Conservation (phyloP, 192 early-diverging fungal genomes). For the Coemansia sp. region DNA sequence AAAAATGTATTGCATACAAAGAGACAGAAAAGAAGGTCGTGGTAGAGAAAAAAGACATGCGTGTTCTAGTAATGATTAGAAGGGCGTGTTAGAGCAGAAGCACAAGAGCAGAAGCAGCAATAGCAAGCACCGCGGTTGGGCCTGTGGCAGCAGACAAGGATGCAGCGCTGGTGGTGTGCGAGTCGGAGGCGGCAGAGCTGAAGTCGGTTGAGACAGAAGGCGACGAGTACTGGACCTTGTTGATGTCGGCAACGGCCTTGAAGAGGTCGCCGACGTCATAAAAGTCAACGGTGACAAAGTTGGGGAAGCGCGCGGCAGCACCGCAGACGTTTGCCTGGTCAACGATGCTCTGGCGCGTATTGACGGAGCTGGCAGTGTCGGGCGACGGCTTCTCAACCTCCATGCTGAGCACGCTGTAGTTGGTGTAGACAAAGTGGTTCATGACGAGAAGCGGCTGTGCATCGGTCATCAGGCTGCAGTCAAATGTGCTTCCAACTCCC, state of each 20-base stretch:
- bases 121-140: conserved; percentile 1
- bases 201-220: conserved; percentile 22
- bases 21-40: too few species aligned
- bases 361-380: conserved; percentile 56
- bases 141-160: not conserved
- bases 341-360: conserved; percentile 54
- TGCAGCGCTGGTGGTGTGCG: conserved; percentile 1
- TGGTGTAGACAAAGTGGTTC: conserved; percentile 73
- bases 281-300: conserved; percentile 75
- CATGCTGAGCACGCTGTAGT: conserved; percentile 28
- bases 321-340: conserved; percentile 61
- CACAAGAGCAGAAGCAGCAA: not conserved
- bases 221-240: conserved; percentile 49
- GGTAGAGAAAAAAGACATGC: too few species aligned
- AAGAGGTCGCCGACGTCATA: conserved; percentile 64
- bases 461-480: conserved; percentile 46
- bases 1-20: too few species aligned
- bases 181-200: not conserved
- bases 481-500: conserved; percentile 48
- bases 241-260: conserved; percentile 56
- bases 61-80: not conserved
- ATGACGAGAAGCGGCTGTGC: conserved; percentile 63
- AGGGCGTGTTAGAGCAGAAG: not conserved
- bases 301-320: conserved; percentile 54
- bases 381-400: conserved; percentile 58